Base-by-base conservation (phyloP, 192 early-diverging fungal genomes). In the Dispira parvispora region DNA sequence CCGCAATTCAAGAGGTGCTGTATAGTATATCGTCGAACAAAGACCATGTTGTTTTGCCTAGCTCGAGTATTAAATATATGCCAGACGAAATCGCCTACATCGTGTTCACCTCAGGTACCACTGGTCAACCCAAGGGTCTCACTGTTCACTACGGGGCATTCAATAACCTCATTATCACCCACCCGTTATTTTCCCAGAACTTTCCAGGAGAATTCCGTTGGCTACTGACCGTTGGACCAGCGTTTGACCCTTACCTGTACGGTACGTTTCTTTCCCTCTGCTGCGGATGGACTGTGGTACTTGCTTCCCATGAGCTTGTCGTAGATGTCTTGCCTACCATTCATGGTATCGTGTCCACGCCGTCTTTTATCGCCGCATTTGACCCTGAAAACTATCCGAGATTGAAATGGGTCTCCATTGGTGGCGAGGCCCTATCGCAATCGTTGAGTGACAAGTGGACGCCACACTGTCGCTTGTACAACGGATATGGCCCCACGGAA, bases 51-150 rank as follows among this genome's bases (percentile, higher is more conserved):
- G 23, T 20, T 0, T 38, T 9, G 32, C 58, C 38, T 38, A 0
- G 8, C 18, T 25, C 8, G 4, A 0, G 8, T 43, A 23, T 18
- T 16, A 44, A 8, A 23, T 8, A 50, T 1, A 1, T 8, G 38
- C 43, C 58, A 3, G 0, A 43, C 2, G 58, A n/a, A 11, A 3
- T 14, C 43, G 58, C 58, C 11, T 61, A 61, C 20, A 61, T 61
- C 20, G 42, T 61, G n/a, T 61, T 65, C 18, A 68, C 71, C 64
- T 72, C 71, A 52, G 68, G 68, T 18, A 70, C 71, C 0, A 72
- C 71, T 21, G 71, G 71, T 10, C 55, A 43, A 25, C 71, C 71
- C 25, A 72, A 72, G 47, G 67, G 67, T 16, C 62, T 70, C 2
- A 27, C 65, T 21, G 53, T 67, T 45, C 58, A 25, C 11, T 21